Conservation (phyloP, 768 basidiomycete species). For the Suillus lakei region DNA sequence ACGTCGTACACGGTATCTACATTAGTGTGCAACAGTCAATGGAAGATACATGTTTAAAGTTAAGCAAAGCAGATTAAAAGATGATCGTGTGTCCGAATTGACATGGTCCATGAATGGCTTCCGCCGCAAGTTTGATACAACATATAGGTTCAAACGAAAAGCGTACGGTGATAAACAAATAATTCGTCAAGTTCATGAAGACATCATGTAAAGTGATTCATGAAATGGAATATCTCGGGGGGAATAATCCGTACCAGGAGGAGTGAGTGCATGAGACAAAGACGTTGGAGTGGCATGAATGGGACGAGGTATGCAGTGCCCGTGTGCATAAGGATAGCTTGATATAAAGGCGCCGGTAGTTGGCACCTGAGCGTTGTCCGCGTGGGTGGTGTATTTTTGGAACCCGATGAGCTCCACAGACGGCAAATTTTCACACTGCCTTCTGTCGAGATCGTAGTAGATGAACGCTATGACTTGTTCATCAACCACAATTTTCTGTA, state of each 20-base stretch:
- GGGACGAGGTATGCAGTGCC: slow-evolving; percentile 42
- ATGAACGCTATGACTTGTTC: slow-evolving; percentile 64
- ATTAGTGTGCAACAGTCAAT: slow-evolving; percentile 27
- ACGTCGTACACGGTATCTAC: slow-evolving; percentile 38
- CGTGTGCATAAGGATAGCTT: slow-evolving; percentile 34
- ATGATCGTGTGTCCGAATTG: slow-evolving; percentile 13
- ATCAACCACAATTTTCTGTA: slow-evolving; percentile 74
- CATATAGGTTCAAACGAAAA: slow-evolving; percentile 3
- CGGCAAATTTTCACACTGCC: slow-evolving; percentile 52
- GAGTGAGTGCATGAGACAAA: slow-evolving; percentile 48
- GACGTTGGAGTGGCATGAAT: slow-evolving; percentile 40
- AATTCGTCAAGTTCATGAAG: slow-evolving; percentile 38
- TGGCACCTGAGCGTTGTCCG: slow-evolving; percentile 33
- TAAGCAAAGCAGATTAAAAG: slow-evolving; percentile 25
- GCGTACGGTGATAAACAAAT: slow-evolving; percentile 19
- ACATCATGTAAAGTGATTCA: slow-evolving; percentile 35
- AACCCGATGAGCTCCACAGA: slow-evolving; percentile 64
- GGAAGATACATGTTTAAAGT: slow-evolving; percentile 26
- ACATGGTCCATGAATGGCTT: slow-evolving; percentile 9
- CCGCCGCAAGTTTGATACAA: slow-evolving; percentile 8
- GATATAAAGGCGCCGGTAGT: slow-evolving; percentile 34
- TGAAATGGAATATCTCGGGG: slow-evolving; percentile 29
- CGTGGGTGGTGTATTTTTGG: slow-evolving; percentile 42
- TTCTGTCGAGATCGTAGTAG: slow-evolving; percentile 71
- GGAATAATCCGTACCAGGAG: slow-evolving; percentile 35